These are phyloP conservation scores for Parachaetomium inaequale DNA, from an alignment of 495 filamentous ascomycete species.

Conservation along the genomic window DNA sequence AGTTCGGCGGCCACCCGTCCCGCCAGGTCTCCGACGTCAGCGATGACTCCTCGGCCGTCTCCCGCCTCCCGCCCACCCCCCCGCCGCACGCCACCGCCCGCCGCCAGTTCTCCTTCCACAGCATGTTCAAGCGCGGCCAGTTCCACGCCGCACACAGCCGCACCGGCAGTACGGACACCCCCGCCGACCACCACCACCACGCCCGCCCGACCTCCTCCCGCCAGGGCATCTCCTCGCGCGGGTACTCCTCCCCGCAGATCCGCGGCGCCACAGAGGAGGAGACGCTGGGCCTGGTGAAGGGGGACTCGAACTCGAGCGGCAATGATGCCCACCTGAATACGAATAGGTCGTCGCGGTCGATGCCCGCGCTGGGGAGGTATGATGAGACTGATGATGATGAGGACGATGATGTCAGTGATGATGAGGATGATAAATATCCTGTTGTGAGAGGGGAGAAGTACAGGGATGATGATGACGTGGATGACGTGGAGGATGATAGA, in stretches of 20 bases:
- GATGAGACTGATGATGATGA: constrained; percentile 29
- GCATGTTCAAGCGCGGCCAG: constrained; percentile 59
- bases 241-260: constrained; percentile 43
- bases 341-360: too few species aligned
- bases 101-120: constrained; percentile 90
- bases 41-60: constrained; percentile 23
- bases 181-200: background rate
- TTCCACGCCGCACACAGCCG: constrained; percentile 42
- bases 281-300: constrained; percentile 77
- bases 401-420: constrained; percentile 11
- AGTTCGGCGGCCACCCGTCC: constrained; percentile 30
- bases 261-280: constrained; percentile 81
- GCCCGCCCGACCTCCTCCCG: constrained; percentile 28
- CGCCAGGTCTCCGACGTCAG: constrained; percentile 30
- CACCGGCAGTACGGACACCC: constrained; percentile 24
- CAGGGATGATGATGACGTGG: too few species aligned
- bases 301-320: constrained; percentile 47
- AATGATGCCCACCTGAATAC: too few species aligned
- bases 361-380: constrained; percentile 37
- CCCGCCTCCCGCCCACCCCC: constrained; percentile 41
- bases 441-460: too few species aligned
- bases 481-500: background rate
- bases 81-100: constrained; percentile 53
- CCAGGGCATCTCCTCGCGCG: constrained; percentile 47
- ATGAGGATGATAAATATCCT: constrained; percentile 4